Base-by-base conservation (phyloP, 257 asterid genomes). In the Jacaranda mimosifolia region DNA sequence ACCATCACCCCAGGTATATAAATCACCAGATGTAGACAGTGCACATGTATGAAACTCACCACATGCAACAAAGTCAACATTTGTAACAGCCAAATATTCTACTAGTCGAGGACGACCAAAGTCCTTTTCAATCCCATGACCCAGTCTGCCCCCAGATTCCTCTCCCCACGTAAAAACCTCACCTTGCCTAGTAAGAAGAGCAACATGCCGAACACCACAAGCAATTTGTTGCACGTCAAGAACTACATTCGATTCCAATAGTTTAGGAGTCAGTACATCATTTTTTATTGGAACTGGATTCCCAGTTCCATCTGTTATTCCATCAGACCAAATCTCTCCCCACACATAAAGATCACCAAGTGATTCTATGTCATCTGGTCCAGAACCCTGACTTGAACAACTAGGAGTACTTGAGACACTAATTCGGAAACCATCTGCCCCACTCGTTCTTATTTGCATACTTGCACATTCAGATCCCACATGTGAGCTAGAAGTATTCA, bases 1-100 rank as follows among this genome's bases (percentile, higher is more conserved):
- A 19, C 99, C 99, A 68, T 93, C 98, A n/a, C 99, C 99, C 99
- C 99, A 96, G 8, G 94, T 87, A 82, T 90, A 93, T 59, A 96
- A 73, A 79, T 96, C 99, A 1, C 98, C 99, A 3, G 95, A 80
- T n/a, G 91, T 57, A 12, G 96, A 89, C 39, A 96, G 48, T 36
- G 97, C 94, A 77, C 99, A 93, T 0, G 97, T 90, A 63, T 96
- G 99, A 82, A 88, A 87, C 83, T 96, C 97, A 0, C 98, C 99
- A 79, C 98, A 96, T 0, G 97, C 86, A 64, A 90, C 92, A 63
- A 64, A 89, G 19, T 93, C 99, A 4, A 93, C 74, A 66, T 87
- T 93, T 18, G 94, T 90, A 73, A 95, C 87, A 32, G 97, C 87
- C 80, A 95, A 80, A 68, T 82, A 90, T 3, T 95, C 98, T 3